Evolutionary conservation across 192 early-diverging fungal genomes (phyloP).

Genomic region (Chytriomyces sp.): DNA sequence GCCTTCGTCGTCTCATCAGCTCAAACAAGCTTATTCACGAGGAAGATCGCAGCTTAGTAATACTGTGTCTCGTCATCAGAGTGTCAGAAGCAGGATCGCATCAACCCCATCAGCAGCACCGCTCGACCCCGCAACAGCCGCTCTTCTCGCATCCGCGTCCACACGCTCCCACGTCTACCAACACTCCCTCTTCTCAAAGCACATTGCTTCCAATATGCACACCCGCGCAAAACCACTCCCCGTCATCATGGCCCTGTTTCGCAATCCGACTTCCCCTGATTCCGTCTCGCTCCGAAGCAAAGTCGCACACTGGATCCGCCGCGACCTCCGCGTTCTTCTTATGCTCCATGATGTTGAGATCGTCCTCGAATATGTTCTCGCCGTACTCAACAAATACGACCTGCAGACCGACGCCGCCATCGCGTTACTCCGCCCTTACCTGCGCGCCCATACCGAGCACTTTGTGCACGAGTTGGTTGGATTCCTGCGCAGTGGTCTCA

Average conservation of each 20-base stretch:
- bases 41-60: no score
- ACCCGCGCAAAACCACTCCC: conserved; percentile 25
- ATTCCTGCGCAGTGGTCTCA: conserved; percentile 41
- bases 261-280: conserved; percentile 4
- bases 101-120: no score
- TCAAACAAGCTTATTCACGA: neutral
- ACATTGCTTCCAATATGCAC: conserved; percentile 15
- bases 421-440: conserved; percentile 30
- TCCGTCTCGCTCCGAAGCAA: conserved; percentile 1
- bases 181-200: conserved; percentile 31
- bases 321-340: conserved; percentile 40
- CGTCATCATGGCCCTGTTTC: neutral
- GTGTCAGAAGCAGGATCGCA: no score
- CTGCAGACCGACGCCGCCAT: conserved; percentile 39
- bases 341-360: conserved; percentile 33
- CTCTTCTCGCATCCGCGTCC: conserved; percentile 8
- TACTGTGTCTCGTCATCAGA: no score
- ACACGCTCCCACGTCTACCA: conserved; percentile 26
- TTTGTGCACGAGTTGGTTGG: conserved; percentile 49
- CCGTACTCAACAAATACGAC: conserved; percentile 31
- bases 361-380: conserved; percentile 36
- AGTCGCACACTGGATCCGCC: conserved; percentile 36
- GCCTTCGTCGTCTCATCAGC: neutral
- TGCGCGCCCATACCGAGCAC: conserved; percentile 38
- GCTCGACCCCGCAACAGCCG: conserved; percentile 2